phyloP scores from a whole-genome alignment of 805 yeast species.

The Yarrowia yakushimensis region DNA sequence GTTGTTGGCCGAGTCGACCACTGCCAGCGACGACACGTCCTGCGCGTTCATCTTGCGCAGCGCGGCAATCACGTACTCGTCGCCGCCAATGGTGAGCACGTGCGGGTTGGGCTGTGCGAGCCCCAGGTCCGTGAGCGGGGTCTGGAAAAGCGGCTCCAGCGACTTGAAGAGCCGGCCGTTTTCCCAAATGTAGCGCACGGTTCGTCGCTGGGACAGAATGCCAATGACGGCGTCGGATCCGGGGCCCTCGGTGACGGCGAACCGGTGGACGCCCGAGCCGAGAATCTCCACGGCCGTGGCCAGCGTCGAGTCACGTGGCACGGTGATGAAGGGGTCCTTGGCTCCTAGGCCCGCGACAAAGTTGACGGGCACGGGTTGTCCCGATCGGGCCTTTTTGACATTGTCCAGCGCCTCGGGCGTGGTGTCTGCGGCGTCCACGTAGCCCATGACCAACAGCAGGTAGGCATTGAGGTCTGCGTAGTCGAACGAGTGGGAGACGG shows the following conservation, averaged over 20 bases:
- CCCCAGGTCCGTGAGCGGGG: constrained; percentile 64
- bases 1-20: constrained; percentile 72
- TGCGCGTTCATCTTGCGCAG: constrained; percentile 77
- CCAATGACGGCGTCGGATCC: constrained; percentile 64
- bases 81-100: constrained; percentile 82
- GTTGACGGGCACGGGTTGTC: constrained; percentile 87
- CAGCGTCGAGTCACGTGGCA: constrained; percentile 59
- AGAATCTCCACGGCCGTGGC: constrained; percentile 75
- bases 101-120: constrained; percentile 59
- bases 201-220: constrained; percentile 83
- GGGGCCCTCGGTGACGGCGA: constrained; percentile 63
- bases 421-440: constrained; percentile 38
- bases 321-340: constrained; percentile 81
- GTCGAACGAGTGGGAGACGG: constrained; percentile 61
- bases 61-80: constrained; percentile 82
- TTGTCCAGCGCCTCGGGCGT: constrained; percentile 41
- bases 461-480: constrained; percentile 88
- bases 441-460: constrained; percentile 77
- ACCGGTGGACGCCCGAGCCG: constrained; percentile 94
- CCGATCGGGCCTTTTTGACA: constrained; percentile 67
- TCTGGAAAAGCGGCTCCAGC: constrained; percentile 69
- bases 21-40: constrained; percentile 87
- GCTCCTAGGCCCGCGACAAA: constrained; percentile 81
- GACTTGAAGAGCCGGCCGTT: constrained; percentile 82
- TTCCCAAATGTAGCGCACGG: constrained; percentile 84